A percentile compares a stretch with the other conserved stretches of the same genome.
Evolutionary conservation across 768 basidiomycete species (phyloP).

Genomic region (Pleurotus pulmonarius): DNA sequence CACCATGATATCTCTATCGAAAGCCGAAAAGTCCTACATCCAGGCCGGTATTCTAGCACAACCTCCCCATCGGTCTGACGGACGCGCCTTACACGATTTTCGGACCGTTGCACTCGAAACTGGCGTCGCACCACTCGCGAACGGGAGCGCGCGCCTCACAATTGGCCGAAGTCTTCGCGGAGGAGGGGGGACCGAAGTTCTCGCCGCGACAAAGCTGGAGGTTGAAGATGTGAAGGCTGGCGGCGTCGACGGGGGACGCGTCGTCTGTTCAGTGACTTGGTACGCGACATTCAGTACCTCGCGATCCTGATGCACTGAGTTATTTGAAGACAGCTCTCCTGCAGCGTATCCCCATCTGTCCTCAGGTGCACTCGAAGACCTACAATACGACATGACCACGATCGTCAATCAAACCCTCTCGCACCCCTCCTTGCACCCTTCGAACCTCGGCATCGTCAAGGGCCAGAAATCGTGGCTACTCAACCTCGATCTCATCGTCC

Average conservation of each 20-base stretch:
- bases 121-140: slow-evolving; percentile 74
- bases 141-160: slow-evolving; percentile 75
- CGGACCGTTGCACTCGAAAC: slow-evolving; percentile 72
- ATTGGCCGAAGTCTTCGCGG: slow-evolving; percentile 58
- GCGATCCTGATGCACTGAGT: slow-evolving; percentile 14
- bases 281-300: slow-evolving; percentile 34
- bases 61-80: slow-evolving; percentile 72
- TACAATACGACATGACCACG: slow-evolving; percentile 68
- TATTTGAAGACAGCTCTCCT: slow-evolving; percentile 61
- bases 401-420: slow-evolving; percentile 62
- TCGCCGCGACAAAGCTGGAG: slow-evolving; percentile 78
- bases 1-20: slow-evolving; percentile 52
- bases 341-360: slow-evolving; percentile 74
- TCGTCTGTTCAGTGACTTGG: slow-evolving; percentile 76
- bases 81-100: slow-evolving; percentile 64
- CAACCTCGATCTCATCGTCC: slow-evolving; percentile 69
- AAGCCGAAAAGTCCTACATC: slow-evolving; percentile 78
- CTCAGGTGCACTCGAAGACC: slow-evolving; percentile 63
- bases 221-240: slow-evolving; percentile 51
- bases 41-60: slow-evolving; percentile 56
- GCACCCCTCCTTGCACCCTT: slow-evolving; percentile 62
- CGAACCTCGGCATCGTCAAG: slow-evolving; percentile 57
- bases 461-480: slow-evolving; percentile 72
- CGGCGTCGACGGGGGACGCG: slow-evolving; percentile 53
- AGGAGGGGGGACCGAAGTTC: slow-evolving; percentile 67